Evolutionary conservation across 2,329 filamentous ascomycete genomes (phyloP).

Genomic region (Epichloe typhina): DNA sequence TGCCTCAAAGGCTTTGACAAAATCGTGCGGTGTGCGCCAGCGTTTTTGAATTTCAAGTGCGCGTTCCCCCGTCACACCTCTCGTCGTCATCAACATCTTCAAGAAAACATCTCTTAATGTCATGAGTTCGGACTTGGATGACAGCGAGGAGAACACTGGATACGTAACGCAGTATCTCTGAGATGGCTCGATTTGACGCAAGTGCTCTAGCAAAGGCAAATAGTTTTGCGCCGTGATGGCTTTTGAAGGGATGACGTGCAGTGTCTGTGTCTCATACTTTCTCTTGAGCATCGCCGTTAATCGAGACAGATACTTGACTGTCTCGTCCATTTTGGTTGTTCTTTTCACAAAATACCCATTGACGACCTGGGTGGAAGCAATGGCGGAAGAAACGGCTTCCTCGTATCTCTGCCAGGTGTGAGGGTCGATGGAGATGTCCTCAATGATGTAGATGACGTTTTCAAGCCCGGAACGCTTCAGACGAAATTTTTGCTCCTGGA

Average conservation of each 20-base stretch:
- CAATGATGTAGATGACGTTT: conserved; percentile 67
- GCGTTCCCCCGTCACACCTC: conserved; percentile 66
- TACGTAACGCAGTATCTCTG: conserved; percentile 53
- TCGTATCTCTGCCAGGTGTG: conserved; percentile 43
- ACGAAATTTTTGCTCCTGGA: conserved; percentile 75
- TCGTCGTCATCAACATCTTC: conserved; percentile 77
- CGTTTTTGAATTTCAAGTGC: conserved; percentile 65
- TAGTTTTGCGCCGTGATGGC: conserved; percentile 54
- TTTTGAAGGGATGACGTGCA: conserved; percentile 53
- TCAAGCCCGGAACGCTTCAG: conserved; percentile 58
- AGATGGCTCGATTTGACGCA: conserved; percentile 38
- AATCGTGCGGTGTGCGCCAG: conserved; percentile 62
- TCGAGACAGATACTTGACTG: conserved; percentile 58
- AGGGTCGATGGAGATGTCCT: conserved; percentile 52
- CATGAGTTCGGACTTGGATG: conserved; percentile 62
- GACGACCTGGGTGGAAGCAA: conserved; percentile 65
- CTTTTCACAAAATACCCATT: conserved; percentile 69
- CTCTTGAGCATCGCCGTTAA: conserved; percentile 58
- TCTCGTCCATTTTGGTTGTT: conserved; percentile 64
- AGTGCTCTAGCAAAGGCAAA: conserved; percentile 45
- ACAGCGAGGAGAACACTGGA: conserved; percentile 55
- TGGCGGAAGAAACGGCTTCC: conserved; percentile 57
- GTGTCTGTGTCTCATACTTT: conserved; percentile 44
- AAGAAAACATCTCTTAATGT: conserved; percentile 63
- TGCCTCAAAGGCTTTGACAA: conserved; percentile 55